A percentile compares a stretch with the other conserved stretches of the same genome.
phyloP scores from a whole-genome alignment of 140 eudicot species.

The Ambrosia hybrid region DNA sequence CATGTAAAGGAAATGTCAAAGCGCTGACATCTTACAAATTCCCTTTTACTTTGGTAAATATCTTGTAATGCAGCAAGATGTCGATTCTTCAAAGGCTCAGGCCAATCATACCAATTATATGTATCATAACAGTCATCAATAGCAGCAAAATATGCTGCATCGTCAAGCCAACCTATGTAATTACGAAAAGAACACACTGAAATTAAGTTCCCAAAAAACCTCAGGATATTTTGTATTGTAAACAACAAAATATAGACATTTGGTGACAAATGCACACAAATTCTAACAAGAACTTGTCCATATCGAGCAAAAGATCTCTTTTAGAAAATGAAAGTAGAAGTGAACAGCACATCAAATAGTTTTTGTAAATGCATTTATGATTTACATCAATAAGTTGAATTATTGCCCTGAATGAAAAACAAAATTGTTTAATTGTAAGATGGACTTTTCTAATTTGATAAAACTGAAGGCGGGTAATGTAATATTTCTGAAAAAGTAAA shows the following conservation, averaged over 20 bases:
- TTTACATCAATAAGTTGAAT: too few species aligned
- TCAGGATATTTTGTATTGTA: not conserved
- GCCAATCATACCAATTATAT: slow-evolving; percentile 95
- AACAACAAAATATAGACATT: too few species aligned
- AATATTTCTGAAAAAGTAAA: slow-evolving; percentile 1
- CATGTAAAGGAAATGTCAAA: slow-evolving; percentile 15
- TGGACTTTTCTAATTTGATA: not conserved
- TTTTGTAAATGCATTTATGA: too few species aligned
- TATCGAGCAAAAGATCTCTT: too few species aligned
- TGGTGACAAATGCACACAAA: too few species aligned
- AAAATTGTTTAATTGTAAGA: not conserved
- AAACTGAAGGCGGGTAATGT: not conserved
- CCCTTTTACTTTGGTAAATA: slow-evolving; percentile 63
- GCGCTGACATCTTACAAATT: slow-evolving; percentile 61
- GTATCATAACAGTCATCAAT: slow-evolving; percentile 64
- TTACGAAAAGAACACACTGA: slow-evolving; percentile 10
- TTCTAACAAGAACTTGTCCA: too few species aligned
- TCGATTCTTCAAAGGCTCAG: slow-evolving; percentile 87
- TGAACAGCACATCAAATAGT: too few species aligned
- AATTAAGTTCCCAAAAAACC: not conserved
- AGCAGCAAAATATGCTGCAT: slow-evolving; percentile 97
- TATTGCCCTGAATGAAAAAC: not conserved
- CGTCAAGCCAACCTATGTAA: slow-evolving; percentile 95
- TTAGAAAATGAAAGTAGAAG: too few species aligned
- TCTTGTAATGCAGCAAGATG: slow-evolving; percentile 91